Base-by-base conservation (phyloP, 2,329 filamentous ascomycete species). In the Herpotrichia juniperi region DNA sequence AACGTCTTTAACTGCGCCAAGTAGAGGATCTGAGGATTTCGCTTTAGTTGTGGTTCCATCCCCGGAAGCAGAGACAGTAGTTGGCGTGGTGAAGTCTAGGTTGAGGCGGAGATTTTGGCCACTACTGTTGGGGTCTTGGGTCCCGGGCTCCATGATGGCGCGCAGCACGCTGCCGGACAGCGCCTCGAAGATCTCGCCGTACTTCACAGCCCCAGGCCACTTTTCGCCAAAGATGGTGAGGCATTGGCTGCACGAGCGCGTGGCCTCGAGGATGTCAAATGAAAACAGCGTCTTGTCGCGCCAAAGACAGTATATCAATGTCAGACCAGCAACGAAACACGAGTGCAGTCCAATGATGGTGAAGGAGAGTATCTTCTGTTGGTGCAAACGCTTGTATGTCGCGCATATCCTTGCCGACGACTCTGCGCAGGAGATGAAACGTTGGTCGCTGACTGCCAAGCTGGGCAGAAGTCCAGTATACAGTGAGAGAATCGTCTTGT, bases 341-440 rank as follows among this genome's bases (percentile, higher is more conserved):
- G 64, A 67, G 35, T 67, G 64, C 9, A 67, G 44, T 0, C 58
- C 63, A 19, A 67, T 67, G 48, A 66, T 67, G 14, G 64, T 67
- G 50, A 64, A 66, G 0, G 64, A 64, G 4, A 67, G 46, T 6
- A 61, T 64, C 10, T 61, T 59, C 22, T 66, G 61, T 19, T 67
- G 62, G 31, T 61, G 61, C 3, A 67, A 40, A 3, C 61, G 50
- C 37, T 66, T 66, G 46, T 67, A 66, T 0, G 63, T 59, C 1
- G 61, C 55, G 43, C 64, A 67, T 7, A 63, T 62, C 30, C 56
- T 54, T 4, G 64, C 62, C 12, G 64, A 60, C 4, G 64, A 67
- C 21, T 59, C 56, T 1, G 64, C 62, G 39, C 62, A 64, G 25
- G 59, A 59, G 9, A 62, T 30, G 12, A 64, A 67, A 1, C 64